These are phyloP conservation scores for Malus hybrid DNA, from an alignment of 331 rosid genomes.

Conservation along the genomic window DNA sequence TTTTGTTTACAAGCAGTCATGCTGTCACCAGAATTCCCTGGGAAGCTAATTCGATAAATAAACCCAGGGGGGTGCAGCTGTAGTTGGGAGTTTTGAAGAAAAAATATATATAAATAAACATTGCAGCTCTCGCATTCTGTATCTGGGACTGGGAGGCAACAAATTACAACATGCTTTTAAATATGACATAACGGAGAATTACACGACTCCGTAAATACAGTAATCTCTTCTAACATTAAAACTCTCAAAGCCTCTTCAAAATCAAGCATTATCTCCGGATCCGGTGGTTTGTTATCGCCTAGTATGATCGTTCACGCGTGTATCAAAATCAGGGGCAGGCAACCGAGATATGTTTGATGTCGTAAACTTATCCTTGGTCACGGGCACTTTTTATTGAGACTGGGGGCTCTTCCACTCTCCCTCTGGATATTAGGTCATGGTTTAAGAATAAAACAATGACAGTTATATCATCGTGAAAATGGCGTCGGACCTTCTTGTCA, in stretches of 20 bases:
- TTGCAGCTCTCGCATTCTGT: background rate
- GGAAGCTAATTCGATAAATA: background rate
- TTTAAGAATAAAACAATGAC: slow-evolving; percentile 81
- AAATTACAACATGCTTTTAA: background rate
- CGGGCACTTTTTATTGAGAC: slow-evolving; percentile 52
- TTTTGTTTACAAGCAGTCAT: no score
- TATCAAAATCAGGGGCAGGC: background rate
- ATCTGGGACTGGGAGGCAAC: background rate
- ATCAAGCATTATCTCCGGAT: background rate
- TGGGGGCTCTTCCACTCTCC: slow-evolving; percentile 38
- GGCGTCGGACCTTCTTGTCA: slow-evolving; percentile 81
- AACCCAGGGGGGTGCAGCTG: background rate
- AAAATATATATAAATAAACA: background rate
- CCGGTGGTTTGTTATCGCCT: background rate
- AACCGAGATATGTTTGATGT: slow-evolving; percentile 10
- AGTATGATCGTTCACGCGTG: background rate
- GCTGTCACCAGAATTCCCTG: no score
- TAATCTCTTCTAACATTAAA: background rate
- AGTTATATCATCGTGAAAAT: slow-evolving; percentile 80
- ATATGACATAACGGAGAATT: background rate
- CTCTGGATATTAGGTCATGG: slow-evolving; percentile 63
- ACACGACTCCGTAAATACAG: background rate
- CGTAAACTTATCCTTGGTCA: slow-evolving; percentile 19
- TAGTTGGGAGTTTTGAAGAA: background rate
- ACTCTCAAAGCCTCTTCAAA: background rate